Conservation (phyloP, 495 filamentous ascomycete genomes). For the Neurospora pannonica region DNA sequence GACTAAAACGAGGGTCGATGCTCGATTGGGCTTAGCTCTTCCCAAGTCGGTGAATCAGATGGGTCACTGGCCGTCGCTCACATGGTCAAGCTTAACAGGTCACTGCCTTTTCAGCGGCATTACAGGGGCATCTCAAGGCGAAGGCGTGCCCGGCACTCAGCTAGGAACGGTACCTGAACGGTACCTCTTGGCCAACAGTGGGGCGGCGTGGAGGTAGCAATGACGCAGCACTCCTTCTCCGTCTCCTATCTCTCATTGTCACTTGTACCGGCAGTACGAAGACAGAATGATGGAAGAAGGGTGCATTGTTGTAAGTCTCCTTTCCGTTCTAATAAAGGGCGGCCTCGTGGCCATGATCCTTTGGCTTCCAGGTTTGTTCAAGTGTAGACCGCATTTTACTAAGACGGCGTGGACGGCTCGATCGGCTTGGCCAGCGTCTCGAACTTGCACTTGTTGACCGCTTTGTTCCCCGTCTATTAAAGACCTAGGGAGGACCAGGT, state of each 20-base stretch:
- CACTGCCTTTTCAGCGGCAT: neutral
- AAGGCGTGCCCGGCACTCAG: neutral
- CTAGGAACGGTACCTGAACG: neutral
- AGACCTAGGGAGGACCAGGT: neutral
- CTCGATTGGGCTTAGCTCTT: slow-evolving; percentile 5
- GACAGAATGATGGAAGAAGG: neutral
- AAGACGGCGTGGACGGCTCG: neutral
- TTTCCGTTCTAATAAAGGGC: neutral
- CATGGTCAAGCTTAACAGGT: slow-evolving; percentile 10
- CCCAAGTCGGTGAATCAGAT: slow-evolving; percentile 18
- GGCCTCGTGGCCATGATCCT: neutral
- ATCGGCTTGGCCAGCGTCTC: neutral
- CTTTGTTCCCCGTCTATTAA: neutral
- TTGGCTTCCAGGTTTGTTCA: neutral
- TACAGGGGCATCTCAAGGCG: neutral
- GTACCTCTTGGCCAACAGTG: neutral
- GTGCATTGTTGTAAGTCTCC: neutral
- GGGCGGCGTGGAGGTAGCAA: neutral
- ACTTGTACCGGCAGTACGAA: neutral
- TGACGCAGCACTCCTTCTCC: neutral
- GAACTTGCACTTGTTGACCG: neutral
- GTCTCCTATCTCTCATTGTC: neutral
- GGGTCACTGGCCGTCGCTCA: slow-evolving; percentile 13
- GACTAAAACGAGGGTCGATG: slow-evolving; percentile 14
- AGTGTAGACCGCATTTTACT: neutral